Evolutionary conservation across 805 yeast species (phyloP).

Genomic region (Schizosaccharomyces lindneri): DNA sequence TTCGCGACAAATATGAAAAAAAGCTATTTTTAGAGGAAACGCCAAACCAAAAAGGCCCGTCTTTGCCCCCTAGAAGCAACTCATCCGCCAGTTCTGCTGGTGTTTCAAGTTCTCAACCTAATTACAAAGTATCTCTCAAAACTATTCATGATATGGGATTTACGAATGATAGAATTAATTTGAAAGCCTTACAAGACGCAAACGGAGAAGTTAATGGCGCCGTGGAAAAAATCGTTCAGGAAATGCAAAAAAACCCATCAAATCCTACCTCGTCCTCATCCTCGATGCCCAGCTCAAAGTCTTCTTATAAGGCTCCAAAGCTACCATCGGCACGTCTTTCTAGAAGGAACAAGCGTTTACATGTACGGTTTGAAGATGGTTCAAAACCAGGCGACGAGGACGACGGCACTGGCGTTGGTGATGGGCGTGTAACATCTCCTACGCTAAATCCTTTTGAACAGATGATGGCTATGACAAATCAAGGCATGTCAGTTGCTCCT

Average conservation of each 20-base stretch:
- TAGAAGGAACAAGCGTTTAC: background rate
- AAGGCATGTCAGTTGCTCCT: background rate
- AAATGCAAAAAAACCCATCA: background rate
- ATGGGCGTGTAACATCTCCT: background rate
- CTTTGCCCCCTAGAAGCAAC: background rate
- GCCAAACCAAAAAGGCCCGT: background rate
- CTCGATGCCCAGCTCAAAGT: background rate
- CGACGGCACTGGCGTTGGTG: background rate
- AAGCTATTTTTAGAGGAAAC: constrained; percentile 2
- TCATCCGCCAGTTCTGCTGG: background rate
- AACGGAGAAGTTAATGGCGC: background rate
- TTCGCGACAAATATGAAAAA: constrained; percentile 6
- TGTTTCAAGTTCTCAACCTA: background rate
- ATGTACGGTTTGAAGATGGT: background rate
- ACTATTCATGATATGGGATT: background rate
- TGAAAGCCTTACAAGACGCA: background rate
- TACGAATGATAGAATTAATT: background rate
- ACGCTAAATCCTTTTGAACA: constrained; percentile 1
- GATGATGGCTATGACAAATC: constrained; percentile 1
- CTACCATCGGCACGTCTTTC: background rate
- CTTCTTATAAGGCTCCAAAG: background rate
- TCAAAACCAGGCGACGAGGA: background rate
- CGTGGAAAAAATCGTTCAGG: background rate
- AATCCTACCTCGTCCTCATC: background rate
- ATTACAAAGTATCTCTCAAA: background rate